Conservation (phyloP, 1,284 basidiomycete species). For the Austroboletus novae-zelandiae region DNA sequence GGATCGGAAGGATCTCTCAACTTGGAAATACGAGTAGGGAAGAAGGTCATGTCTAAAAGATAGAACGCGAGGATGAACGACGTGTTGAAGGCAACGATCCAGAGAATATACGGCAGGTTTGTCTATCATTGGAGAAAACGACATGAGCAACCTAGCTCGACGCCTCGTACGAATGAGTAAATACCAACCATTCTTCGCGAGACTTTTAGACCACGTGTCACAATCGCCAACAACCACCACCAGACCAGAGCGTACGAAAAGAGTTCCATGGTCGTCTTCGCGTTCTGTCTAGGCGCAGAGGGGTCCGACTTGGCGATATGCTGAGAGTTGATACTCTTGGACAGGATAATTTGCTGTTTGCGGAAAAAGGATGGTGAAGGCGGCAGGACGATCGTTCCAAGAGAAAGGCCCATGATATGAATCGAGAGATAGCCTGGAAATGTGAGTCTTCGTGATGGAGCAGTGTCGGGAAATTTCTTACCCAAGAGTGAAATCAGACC, state of each 20-base stretch:
- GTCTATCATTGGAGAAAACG: constrained; percentile 46
- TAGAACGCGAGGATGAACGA: constrained; percentile 84
- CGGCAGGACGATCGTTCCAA: constrained; percentile 80
- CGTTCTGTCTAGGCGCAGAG: constrained; percentile 49
- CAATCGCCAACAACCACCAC: constrained; percentile 64
- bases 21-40: constrained; percentile 42
- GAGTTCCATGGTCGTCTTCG: constrained; percentile 73
- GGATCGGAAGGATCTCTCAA: constrained; percentile 31
- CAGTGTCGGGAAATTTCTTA: constrained; percentile 26
- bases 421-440: constrained; percentile 85
- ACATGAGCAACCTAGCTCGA: background rate
- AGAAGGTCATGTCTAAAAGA: constrained; percentile 69
- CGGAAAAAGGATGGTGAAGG: constrained; percentile 73
- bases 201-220: constrained; percentile 45
- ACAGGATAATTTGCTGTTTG: constrained; percentile 36
- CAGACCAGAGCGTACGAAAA: constrained; percentile 75
- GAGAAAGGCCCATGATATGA: constrained; percentile 82
- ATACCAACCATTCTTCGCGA: constrained; percentile 74
- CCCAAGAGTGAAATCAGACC: constrained; percentile 82
- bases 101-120: constrained; percentile 87
- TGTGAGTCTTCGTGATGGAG: background rate
- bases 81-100: constrained; percentile 89
- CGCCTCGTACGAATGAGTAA: background rate
- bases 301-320: constrained; percentile 18
- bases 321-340: constrained; percentile 9